Conservation (phyloP, 306 rosid species). For the Quercus glauca region DNA sequence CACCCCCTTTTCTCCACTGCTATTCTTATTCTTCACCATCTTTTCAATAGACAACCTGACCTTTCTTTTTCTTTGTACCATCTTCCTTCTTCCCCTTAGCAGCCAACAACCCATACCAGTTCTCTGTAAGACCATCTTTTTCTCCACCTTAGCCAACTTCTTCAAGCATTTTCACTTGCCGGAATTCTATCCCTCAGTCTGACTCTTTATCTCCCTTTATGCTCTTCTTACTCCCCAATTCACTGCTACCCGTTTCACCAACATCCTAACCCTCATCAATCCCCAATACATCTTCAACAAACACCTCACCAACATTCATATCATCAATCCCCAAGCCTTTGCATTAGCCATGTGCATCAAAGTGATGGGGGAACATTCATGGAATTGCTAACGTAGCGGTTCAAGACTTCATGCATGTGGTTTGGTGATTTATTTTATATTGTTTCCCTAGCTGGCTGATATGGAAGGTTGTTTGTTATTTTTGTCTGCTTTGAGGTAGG, state of each 20-base stretch:
- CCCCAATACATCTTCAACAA: slow-evolving; percentile 17
- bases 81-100: too few species aligned
- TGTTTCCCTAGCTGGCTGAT: too few species aligned
- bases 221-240: slow-evolving; percentile 33
- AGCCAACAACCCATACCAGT: too few species aligned
- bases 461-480: too few species aligned
- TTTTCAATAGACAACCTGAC: slow-evolving; percentile 9
- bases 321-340: slow-evolving; percentile 6
- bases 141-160: slow-evolving; percentile 24
- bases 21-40: slow-evolving; percentile 29
- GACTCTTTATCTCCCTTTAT: slow-evolving; percentile 35
- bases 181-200: slow-evolving; percentile 5
- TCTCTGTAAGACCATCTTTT: slow-evolving; percentile 9
- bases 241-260: slow-evolving; percentile 5
- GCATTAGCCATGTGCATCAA: too few species aligned
- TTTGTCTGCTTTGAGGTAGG: too few species aligned
- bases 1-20: slow-evolving; percentile 33
- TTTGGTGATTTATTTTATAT: too few species aligned
- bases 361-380: too few species aligned
- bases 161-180: slow-evolving; percentile 31
- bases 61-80: too few species aligned
- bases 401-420: too few species aligned
- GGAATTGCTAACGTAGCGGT: too few species aligned
- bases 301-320: slow-evolving; percentile 27
- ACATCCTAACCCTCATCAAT: slow-evolving; percentile 15